Evolutionary conservation across 108 stramenopile species (phyloP).

Genomic region (Stephanodiscus triporus): DNA sequence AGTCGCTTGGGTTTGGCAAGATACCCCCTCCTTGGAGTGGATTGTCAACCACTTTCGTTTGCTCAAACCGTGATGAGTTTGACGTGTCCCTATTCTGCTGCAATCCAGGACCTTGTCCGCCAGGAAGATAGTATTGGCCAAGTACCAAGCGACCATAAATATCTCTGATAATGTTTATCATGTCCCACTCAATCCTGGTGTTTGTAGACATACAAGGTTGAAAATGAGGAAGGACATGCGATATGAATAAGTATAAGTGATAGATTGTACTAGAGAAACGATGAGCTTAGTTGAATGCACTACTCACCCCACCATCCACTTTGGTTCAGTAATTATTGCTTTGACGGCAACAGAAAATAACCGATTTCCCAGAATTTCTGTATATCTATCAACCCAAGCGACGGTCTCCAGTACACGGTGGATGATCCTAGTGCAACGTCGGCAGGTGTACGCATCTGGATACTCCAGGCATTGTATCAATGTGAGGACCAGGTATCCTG

Average conservation of each 20-base stretch:
- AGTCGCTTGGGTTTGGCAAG: conserved; percentile 64
- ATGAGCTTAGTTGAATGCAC: neutral
- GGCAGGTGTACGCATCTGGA: conserved; percentile 88
- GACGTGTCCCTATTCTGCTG: conserved; percentile 57
- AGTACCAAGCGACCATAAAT: conserved; percentile 85
- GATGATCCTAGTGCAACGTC: conserved; percentile 81
- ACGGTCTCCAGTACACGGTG: conserved; percentile 87
- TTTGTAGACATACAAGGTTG: neutral
- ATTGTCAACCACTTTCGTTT: conserved; percentile 75
- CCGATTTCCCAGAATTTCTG: conserved; percentile 68
- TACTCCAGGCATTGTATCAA: conserved; percentile 79
- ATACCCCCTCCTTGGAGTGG: conserved; percentile 89
- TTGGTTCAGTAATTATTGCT: conserved; percentile 82
- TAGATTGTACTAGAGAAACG: neutral
- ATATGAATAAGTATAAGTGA: neutral
- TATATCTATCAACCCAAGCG: conserved; percentile 83
- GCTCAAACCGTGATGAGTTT: conserved; percentile 57
- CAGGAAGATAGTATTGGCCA: conserved; percentile 80
- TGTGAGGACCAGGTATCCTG: conserved; percentile 67
- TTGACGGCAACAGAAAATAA: conserved; percentile 76
- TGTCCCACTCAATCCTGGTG: conserved; percentile 77
- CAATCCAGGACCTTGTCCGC: conserved; percentile 86
- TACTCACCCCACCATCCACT: conserved; percentile 87
- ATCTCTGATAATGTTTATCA: conserved; percentile 88
- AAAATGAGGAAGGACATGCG: neutral